Percentiles rank a stretch among this genome's conserved stretches.
phyloP scores from a whole-genome alignment of 768 basidiomycete genomes.

The Collybia sp. region DNA sequence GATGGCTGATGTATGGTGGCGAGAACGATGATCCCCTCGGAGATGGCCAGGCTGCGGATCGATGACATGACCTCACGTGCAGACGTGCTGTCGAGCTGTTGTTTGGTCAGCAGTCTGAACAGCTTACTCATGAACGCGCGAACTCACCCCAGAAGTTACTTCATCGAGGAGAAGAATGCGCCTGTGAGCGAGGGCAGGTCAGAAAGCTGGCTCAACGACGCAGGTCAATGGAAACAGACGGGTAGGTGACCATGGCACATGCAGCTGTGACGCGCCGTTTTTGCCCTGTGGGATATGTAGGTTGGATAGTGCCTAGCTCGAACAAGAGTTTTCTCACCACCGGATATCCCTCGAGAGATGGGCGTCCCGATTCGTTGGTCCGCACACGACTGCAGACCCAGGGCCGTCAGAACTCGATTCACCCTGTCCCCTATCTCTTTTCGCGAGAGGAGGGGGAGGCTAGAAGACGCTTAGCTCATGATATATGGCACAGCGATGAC shows the following conservation, averaged over 20 bases:
- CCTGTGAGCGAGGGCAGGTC: slow-evolving; percentile 12
- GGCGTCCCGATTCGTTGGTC: slow-evolving; percentile 53
- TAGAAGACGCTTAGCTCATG: slow-evolving; percentile 4
- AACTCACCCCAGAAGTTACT: slow-evolving; percentile 45
- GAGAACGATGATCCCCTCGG: slow-evolving; percentile 51
- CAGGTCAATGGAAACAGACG: slow-evolving; percentile 20
- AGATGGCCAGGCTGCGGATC: slow-evolving; percentile 36
- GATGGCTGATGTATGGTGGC: slow-evolving; percentile 69
- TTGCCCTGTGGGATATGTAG: slow-evolving; percentile 34
- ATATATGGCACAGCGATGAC: not conserved
- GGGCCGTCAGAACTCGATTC: slow-evolving; percentile 33
- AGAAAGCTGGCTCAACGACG: not conserved
- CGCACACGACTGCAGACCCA: slow-evolving; percentile 46
- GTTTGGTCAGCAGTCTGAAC: not conserved
- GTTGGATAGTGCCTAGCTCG: not conserved
- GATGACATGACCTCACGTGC: slow-evolving; percentile 37
- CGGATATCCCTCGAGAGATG: slow-evolving; percentile 54
- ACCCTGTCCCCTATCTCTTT: slow-evolving; percentile 35
- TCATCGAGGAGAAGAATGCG: slow-evolving; percentile 61
- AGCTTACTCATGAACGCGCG: not conserved
- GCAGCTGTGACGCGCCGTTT: slow-evolving; percentile 60
- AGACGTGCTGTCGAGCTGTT: slow-evolving; percentile 44
- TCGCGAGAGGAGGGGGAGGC: slow-evolving; percentile 31
- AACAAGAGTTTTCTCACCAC: slow-evolving; percentile 25
- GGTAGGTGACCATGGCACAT: slow-evolving; percentile 54